Evolutionary conservation across 495 filamentous ascomycete genomes (phyloP).

Genomic region (Tuber aestivum): DNA sequence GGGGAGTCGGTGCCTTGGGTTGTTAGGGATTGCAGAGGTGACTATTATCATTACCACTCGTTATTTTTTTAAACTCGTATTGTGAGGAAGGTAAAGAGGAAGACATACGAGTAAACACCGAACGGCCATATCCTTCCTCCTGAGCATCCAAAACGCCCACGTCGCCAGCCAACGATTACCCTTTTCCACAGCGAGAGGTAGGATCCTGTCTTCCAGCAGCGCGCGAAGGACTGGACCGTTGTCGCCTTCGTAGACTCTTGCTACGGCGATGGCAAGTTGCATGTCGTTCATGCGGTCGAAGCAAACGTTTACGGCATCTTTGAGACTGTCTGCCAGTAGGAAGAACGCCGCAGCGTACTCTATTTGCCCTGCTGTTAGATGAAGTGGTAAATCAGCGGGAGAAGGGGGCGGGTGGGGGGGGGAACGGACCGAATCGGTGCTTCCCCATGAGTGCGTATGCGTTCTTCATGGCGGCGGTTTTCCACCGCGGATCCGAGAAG

Average conservation of each 20-base stretch:
- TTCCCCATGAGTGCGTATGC: slow-evolving; percentile 94
- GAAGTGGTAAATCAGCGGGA: slow-evolving; percentile 14
- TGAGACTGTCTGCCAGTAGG: slow-evolving; percentile 76
- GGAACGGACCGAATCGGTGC: slow-evolving; percentile 66
- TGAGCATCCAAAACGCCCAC: slow-evolving; percentile 95
- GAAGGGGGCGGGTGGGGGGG: not conserved
- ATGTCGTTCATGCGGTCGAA: slow-evolving; percentile 77
- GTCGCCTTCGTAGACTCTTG: slow-evolving; percentile 84
- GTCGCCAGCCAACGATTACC: slow-evolving; percentile 91
- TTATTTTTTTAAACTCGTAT: slow-evolving; percentile 21
- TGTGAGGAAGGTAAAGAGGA: not conserved
- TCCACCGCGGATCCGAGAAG: slow-evolving; percentile 80
- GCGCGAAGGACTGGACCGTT: slow-evolving; percentile 64
- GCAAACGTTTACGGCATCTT: slow-evolving; percentile 79
- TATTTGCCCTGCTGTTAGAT: slow-evolving; percentile 41
- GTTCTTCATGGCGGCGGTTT: slow-evolving; percentile 88
- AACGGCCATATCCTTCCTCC: slow-evolving; percentile 75
- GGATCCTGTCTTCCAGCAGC: slow-evolving; percentile 71
- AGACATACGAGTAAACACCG: slow-evolving; percentile 63
- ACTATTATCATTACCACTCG: slow-evolving; percentile 47
- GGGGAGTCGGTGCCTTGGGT: slow-evolving; percentile 45
- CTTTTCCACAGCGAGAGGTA: slow-evolving; percentile 68
- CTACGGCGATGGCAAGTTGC: slow-evolving; percentile 85
- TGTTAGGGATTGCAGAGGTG: slow-evolving; percentile 67
- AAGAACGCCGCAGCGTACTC: slow-evolving; percentile 97